Percentiles rank a stretch among this genome's conserved stretches.
These are phyloP conservation scores for Phytophthora cactorum DNA, from an alignment of 352 stramenopile species.

Conservation along the genomic window DNA sequence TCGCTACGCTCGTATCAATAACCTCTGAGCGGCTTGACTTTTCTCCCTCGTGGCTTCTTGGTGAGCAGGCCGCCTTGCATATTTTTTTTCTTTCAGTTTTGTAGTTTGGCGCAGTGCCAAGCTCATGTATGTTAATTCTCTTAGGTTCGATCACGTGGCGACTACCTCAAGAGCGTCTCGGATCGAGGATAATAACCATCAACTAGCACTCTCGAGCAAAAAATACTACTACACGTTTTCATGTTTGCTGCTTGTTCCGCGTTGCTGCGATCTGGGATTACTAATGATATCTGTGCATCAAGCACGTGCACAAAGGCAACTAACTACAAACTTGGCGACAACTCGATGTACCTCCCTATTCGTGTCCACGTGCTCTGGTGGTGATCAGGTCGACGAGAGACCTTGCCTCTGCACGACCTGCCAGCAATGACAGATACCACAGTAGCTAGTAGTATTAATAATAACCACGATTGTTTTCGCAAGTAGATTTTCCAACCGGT, in stretches of 20 bases:
- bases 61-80: slow-evolving; percentile 13
- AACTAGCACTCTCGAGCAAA: slow-evolving; percentile 7
- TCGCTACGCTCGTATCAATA: slow-evolving; percentile 33
- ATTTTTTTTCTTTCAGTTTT: slow-evolving; percentile 9
- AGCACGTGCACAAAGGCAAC: slow-evolving; percentile 4
- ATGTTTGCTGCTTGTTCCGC: background rate
- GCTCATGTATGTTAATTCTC: slow-evolving; percentile 26
- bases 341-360: background rate
- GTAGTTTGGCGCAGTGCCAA: slow-evolving; percentile 5
- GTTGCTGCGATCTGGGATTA: background rate
- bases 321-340: slow-evolving; percentile 1
- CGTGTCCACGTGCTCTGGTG: background rate
- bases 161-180: background rate
- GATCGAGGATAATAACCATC: slow-evolving; percentile 21
- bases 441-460: no score
- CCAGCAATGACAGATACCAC: background rate
- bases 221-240: slow-evolving; percentile 8
- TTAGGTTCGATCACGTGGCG: slow-evolving; percentile 20
- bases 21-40: slow-evolving; percentile 17
- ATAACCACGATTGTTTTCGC: no score
- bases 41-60: background rate
- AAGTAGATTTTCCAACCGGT: no score
- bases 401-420: slow-evolving; percentile 11
- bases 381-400: background rate
- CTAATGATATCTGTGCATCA: background rate